Conservation (phyloP, 108 stramenopile species). For the Cyclotella kingstonii region DNA sequence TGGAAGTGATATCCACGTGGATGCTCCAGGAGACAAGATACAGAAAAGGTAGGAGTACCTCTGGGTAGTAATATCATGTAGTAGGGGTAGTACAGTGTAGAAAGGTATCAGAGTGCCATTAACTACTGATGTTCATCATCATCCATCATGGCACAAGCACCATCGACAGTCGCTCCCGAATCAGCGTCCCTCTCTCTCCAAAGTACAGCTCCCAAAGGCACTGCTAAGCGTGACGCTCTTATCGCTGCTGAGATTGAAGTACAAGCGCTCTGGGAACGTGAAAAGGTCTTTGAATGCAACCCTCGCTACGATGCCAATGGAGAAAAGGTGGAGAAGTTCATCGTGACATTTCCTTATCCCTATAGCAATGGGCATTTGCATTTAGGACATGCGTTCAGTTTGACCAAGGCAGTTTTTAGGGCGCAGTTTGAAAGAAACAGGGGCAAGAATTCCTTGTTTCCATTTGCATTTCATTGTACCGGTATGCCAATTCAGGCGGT, state of each 20-base stretch:
- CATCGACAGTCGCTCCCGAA: background rate
- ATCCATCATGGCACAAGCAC: background rate
- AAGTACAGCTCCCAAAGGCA: conserved; percentile 56
- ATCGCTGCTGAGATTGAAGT: conserved; percentile 68
- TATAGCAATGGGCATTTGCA: conserved; percentile 98
- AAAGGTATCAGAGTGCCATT: no score
- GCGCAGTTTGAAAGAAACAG: conserved; percentile 91
- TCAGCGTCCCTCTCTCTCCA: background rate
- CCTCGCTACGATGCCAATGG: conserved; percentile 31
- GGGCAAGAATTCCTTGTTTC: conserved; percentile 95
- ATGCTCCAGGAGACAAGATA: no score
- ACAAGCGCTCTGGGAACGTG: conserved; percentile 76
- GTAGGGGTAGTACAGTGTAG: no score
- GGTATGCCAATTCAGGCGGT: conserved; percentile 99
- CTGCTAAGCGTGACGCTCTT: conserved; percentile 83
- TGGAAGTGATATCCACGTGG: no score
- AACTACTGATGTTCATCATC: background rate
- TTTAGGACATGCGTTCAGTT: conserved; percentile 96
- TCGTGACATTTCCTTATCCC: conserved; percentile 98
- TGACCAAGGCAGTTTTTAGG: conserved; percentile 96
- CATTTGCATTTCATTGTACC: conserved; percentile 99
- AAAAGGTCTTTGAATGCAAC: conserved; percentile 73
- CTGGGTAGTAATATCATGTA: no score
- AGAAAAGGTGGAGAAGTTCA: conserved; percentile 68
- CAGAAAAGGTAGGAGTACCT: no score